These are phyloP conservation scores for Hemileccinum impolitum DNA, from an alignment of 768 basidiomycete genomes.

Conservation along the genomic window DNA sequence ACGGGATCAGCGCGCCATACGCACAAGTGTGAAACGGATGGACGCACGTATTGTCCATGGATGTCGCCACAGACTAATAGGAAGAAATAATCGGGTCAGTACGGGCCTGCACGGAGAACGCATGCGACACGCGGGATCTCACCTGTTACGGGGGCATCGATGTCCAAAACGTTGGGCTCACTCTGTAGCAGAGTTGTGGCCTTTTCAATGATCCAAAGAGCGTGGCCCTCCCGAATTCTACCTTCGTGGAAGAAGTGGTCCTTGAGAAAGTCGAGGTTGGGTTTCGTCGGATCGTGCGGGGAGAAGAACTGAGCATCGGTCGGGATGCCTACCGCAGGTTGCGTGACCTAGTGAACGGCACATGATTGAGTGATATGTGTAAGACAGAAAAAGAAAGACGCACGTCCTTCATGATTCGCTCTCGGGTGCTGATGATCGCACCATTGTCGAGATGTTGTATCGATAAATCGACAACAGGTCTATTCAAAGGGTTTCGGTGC, in stretches of 20 bases:
- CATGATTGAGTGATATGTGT: background rate
- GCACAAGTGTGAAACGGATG: background rate
- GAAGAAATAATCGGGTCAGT: conserved; percentile 5
- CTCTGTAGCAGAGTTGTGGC: conserved; percentile 50
- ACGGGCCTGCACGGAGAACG: background rate
- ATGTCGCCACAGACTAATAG: conserved; percentile 18
- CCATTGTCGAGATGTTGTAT: conserved; percentile 26
- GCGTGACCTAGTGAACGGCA: conserved; percentile 58
- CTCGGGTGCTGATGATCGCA: conserved; percentile 21
- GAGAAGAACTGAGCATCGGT: conserved; percentile 78
- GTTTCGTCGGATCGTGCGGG: conserved; percentile 56
- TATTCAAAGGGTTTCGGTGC: conserved; percentile 24
- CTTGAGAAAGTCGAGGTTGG: conserved; percentile 70
- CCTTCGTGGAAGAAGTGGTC: conserved; percentile 77
- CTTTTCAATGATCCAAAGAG: conserved; percentile 61
- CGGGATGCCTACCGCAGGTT: conserved; percentile 59
- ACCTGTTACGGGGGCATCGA: conserved; percentile 75
- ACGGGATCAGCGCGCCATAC: conserved; percentile 8
- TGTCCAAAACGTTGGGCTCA: conserved; percentile 65
- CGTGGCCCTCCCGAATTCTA: conserved; percentile 61
- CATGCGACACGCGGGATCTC: conserved; percentile 12
- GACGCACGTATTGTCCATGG: conserved; percentile 27
- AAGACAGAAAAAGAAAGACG: conserved; percentile 6
- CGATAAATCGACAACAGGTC: conserved; percentile 18
- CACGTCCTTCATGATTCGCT: conserved; percentile 26